Percentiles rank a stretch among this genome's conserved stretches.
Conservation (phyloP, 192 early-diverging fungal genomes). For the Obelidium mucronatum region DNA sequence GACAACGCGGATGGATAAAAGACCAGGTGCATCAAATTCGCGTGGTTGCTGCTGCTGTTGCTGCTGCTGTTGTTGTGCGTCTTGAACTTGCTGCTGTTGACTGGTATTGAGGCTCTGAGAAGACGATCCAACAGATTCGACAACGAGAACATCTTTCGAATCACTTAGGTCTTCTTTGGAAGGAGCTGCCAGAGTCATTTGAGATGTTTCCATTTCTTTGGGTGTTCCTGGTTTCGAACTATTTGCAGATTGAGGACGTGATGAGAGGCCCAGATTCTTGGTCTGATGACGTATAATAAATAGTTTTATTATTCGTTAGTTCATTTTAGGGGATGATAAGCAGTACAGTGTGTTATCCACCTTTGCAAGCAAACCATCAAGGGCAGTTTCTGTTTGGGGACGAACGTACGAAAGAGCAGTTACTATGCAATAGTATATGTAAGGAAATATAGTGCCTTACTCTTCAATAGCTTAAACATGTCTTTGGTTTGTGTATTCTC, state of each 20-base stretch:
- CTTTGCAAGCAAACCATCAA: conserved; percentile 32
- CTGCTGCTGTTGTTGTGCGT: neutral
- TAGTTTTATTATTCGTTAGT: too few species aligned
- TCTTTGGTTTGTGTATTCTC: conserved; percentile 19
- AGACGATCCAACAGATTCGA: neutral
- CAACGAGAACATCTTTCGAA: conserved; percentile 10
- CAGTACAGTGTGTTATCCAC: neutral
- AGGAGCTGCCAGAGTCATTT: conserved; percentile 23
- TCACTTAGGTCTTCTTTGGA: conserved; percentile 20
- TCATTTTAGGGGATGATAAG: too few species aligned
- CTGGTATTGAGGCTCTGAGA: conserved; percentile 3
- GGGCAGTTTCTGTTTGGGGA: neutral
- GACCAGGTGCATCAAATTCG: conserved; percentile 15
- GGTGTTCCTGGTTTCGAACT: conserved; percentile 16
- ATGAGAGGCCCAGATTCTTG: conserved; percentile 23
- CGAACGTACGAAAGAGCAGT: too few species aligned
- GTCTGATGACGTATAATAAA: neutral
- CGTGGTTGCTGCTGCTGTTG: neutral
- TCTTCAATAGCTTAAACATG: conserved; percentile 34
- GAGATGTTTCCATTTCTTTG: conserved; percentile 14
- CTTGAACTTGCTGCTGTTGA: neutral
- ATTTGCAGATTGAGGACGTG: conserved; percentile 1
- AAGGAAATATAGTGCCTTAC: too few species aligned
- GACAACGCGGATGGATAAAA: conserved; percentile 28
- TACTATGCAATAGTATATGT: neutral